phyloP scores from a whole-genome alignment of 495 filamentous ascomycete species.

The Aspergillus coremiiformis region DNA sequence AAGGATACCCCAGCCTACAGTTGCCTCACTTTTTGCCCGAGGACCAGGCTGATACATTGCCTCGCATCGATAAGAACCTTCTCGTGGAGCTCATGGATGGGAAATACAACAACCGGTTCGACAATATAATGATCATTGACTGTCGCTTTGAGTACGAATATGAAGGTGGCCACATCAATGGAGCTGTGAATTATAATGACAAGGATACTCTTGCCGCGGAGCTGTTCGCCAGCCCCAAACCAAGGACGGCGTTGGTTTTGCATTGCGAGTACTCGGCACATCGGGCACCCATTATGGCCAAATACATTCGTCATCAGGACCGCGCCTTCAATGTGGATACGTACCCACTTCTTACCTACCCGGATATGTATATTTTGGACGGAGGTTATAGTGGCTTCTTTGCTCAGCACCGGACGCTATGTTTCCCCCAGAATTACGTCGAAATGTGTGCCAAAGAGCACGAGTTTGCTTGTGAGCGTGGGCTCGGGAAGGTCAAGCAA shows the following conservation, averaged over 20 bases:
- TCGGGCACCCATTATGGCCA: conserved; percentile 86
- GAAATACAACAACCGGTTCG: conserved; percentile 65
- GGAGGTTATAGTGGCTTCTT: conserved; percentile 96
- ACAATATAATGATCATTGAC: conserved; percentile 78
- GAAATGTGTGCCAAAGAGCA: conserved; percentile 91
- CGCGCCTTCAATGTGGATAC: conserved; percentile 69
- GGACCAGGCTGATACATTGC: conserved; percentile 73
- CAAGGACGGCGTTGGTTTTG: conserved; percentile 75
- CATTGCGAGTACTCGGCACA: conserved; percentile 99
- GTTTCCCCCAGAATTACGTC: conserved; percentile 90
- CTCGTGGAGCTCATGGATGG: conserved; percentile 82
- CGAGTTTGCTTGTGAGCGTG: conserved; percentile 83
- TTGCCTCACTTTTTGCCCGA: conserved; percentile 81
- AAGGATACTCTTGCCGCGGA: conserved; percentile 75
- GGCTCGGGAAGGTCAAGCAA: conserved; percentile 79
- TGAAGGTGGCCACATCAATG: conserved; percentile 88
- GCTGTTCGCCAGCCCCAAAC: conserved; percentile 62
- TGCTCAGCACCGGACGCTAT: conserved; percentile 62
- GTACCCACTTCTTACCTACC: conserved; percentile 85
- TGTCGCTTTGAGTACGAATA: conserved; percentile 99
- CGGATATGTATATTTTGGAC: conserved; percentile 93
- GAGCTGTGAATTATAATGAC: conserved; percentile 91
- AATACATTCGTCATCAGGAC: conserved; percentile 77
- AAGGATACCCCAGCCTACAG: conserved; percentile 58
- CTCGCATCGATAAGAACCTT: conserved; percentile 74